Conservation (phyloP, 2,329 filamentous ascomycete species). For the Chaetomiaceae sp. region DNA sequence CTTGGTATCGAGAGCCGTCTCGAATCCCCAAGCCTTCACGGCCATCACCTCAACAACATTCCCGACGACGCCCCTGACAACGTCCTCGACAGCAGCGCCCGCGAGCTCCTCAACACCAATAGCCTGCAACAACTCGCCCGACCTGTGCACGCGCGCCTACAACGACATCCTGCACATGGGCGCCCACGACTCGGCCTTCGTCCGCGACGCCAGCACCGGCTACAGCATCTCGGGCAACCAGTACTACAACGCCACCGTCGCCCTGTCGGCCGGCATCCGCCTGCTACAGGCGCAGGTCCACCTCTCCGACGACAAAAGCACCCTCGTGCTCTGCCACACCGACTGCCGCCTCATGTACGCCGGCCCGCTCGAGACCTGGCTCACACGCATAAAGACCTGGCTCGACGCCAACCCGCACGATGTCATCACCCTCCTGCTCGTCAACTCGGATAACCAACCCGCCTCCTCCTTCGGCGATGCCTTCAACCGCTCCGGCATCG, state of each 20-base stretch:
- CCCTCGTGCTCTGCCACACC: constrained; percentile 67
- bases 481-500: constrained; percentile 57
- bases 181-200: constrained; percentile 69
- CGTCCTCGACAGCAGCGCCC: too few species aligned
- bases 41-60: constrained; percentile 26
- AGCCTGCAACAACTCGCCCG: constrained; percentile 76
- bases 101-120: constrained; percentile 1
- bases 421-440: constrained; percentile 69
- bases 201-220: constrained; percentile 58
- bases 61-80: constrained; percentile 16
- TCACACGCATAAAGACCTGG: constrained; percentile 62
- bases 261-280: constrained; percentile 66
- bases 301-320: constrained; percentile 48
- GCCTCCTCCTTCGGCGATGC: constrained; percentile 50
- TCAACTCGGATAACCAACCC: constrained; percentile 61
- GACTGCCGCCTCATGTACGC: constrained; percentile 64
- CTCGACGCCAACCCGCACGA: constrained; percentile 66
- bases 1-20: not conserved
- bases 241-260: constrained; percentile 66
- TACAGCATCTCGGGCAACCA: constrained; percentile 67
- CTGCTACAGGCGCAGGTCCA: constrained; percentile 71
- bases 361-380: constrained; percentile 61
- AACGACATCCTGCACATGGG: constrained; percentile 74
- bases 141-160: constrained; percentile 67
- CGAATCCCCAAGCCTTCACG: constrained; percentile 2